Evolutionary conservation across 371 early-diverging fungal species (phyloP).

Genomic region (Saksenaea oblongispora): DNA sequence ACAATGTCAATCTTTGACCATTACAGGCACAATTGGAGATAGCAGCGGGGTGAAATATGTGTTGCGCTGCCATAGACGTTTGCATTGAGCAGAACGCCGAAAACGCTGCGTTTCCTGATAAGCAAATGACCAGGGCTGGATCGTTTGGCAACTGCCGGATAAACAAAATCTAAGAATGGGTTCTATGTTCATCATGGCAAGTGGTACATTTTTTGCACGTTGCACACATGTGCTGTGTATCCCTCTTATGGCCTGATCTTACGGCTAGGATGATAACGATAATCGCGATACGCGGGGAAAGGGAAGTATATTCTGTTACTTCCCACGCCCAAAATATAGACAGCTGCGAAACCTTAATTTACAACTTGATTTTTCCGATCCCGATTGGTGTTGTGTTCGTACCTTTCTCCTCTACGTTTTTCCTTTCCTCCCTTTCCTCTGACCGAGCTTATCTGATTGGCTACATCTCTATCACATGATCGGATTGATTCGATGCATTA

Average conservation of each 20-base stretch:
- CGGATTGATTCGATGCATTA: conserved; percentile 1
- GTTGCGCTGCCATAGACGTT: too few relatives aligned
- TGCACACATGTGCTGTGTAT: not conserved
- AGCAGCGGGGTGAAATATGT: too few relatives aligned
- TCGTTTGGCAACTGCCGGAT: too few relatives aligned
- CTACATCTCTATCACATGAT: not conserved
- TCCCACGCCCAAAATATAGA: not conserved
- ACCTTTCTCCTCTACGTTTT: conserved; percentile 3
- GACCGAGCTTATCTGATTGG: not conserved
- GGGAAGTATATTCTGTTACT: not conserved
- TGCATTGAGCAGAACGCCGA: too few relatives aligned
- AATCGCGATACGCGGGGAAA: not conserved
- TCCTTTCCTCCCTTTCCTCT: not conserved
- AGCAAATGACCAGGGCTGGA: too few relatives aligned
- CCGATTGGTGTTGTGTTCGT: not conserved
- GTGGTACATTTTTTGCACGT: not conserved
- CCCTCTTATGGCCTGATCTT: not conserved
- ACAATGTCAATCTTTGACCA: too few relatives aligned
- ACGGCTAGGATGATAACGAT: not conserved
- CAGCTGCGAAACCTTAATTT: not conserved
- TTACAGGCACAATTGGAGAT: too few relatives aligned
- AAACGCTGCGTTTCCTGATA: too few relatives aligned
- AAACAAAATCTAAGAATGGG: too few relatives aligned
- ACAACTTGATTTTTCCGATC: not conserved
- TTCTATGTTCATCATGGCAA: too few relatives aligned